phyloP scores from a whole-genome alignment of 2,329 filamentous ascomycete species.

The Pyrenophora graminea region DNA sequence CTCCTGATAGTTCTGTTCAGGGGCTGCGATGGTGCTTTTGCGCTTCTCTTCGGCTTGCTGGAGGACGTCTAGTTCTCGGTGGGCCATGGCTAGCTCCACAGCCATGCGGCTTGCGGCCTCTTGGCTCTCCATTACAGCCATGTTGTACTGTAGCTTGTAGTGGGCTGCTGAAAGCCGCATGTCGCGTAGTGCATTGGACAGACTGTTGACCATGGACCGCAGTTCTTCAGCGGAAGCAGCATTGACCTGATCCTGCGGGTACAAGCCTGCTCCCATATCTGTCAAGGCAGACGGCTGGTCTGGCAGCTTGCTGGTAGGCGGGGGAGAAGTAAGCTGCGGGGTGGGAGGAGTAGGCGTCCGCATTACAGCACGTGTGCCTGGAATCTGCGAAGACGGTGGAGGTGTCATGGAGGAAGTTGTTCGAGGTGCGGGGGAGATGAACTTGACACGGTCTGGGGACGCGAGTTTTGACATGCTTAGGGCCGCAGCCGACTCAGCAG shows the following conservation, averaged over 20 bases:
- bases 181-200: slow-evolving; percentile 62
- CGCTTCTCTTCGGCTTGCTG: slow-evolving; percentile 72
- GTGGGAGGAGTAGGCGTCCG: slow-evolving; percentile 58
- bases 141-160: slow-evolving; percentile 85
- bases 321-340: slow-evolving; percentile 55
- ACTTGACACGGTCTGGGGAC: slow-evolving; percentile 38
- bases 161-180: slow-evolving; percentile 84
- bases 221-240: slow-evolving; percentile 58
- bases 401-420: slow-evolving; percentile 63
- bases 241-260: slow-evolving; percentile 57
- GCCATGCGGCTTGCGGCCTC: slow-evolving; percentile 84
- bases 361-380: slow-evolving; percentile 45
- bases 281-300: slow-evolving; percentile 31
- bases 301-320: slow-evolving; percentile 47
- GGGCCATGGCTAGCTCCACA: slow-evolving; percentile 90
- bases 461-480: slow-evolving; percentile 24
- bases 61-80: slow-evolving; percentile 82
- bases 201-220: slow-evolving; percentile 57
- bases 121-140: slow-evolving; percentile 80
- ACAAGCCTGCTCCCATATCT: slow-evolving; percentile 47
- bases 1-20: slow-evolving; percentile 59
- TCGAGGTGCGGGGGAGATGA: slow-evolving; percentile 48
- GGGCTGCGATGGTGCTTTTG: slow-evolving; percentile 59
- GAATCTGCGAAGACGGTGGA: slow-evolving; percentile 65
- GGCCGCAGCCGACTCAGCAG: slow-evolving; percentile 21